Evolutionary conservation across 129 eudicot species (phyloP).

Genomic region (Centella asiatica): DNA sequence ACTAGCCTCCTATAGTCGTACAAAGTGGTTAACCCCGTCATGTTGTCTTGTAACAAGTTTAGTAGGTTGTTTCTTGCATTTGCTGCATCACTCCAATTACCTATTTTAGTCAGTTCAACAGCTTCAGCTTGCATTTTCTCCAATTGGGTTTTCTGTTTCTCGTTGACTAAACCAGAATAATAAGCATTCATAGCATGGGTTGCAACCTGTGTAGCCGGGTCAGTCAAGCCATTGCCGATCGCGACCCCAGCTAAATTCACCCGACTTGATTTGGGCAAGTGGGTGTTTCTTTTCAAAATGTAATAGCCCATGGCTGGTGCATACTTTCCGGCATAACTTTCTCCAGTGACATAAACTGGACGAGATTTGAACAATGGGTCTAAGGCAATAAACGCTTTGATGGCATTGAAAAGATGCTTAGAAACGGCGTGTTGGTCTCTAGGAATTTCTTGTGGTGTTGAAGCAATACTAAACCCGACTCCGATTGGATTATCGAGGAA

Average conservation of each 20-base stretch:
- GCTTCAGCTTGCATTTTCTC: constrained; percentile 28
- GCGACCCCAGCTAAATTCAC: constrained; percentile 41
- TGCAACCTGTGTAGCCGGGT: constrained; percentile 32
- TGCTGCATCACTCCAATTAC: constrained; percentile 37
- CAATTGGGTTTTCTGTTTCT: constrained; percentile 28
- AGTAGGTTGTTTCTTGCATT: constrained; percentile 26
- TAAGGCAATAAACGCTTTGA: constrained; percentile 33
- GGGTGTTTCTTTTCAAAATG: constrained; percentile 29
- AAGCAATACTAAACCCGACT: constrained; percentile 58
- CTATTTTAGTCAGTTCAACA: constrained; percentile 12
- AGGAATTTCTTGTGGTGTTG: constrained; percentile 50
- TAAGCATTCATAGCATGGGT: constrained; percentile 40
- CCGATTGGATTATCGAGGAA: constrained; percentile 72
- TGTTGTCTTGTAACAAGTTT: constrained; percentile 18
- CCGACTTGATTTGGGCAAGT: constrained; percentile 1
- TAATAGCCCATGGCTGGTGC: constrained; percentile 55
- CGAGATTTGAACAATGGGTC: constrained; percentile 33
- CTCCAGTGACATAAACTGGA: constrained; percentile 57
- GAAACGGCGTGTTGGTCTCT: constrained; percentile 47
- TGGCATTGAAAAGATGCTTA: constrained; percentile 43
- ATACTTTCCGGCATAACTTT: constrained; percentile 72
- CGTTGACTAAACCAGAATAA: constrained; percentile 34
- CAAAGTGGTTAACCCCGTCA: constrained; percentile 48
- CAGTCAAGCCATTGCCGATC: constrained; percentile 42
- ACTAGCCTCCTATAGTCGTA: constrained; percentile 41